Conservation (phyloP, 805 yeast genomes). For the Millerozyma miso region DNA sequence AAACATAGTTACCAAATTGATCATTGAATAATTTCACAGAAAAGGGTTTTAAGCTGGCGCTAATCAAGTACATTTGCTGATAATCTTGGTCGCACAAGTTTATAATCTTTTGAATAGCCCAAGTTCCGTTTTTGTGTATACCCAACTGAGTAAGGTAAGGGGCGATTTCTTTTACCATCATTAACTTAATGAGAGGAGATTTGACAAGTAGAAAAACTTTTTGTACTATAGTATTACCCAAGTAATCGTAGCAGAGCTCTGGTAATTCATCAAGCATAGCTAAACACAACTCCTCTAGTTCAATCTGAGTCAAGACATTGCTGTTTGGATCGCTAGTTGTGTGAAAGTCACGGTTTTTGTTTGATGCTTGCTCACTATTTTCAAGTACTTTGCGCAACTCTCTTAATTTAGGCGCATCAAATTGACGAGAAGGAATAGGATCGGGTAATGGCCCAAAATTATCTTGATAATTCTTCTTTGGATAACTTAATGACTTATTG, state of each 20-base stretch:
- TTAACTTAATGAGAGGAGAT: constrained; percentile 66
- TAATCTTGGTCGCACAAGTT: constrained; percentile 54
- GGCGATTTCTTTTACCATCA: constrained; percentile 72
- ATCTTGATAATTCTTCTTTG: constrained; percentile 46
- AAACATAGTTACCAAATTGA: constrained; percentile 94
- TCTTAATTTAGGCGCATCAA: constrained; percentile 83
- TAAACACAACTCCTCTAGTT: constrained; percentile 75
- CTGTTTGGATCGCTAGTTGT: constrained; percentile 8
- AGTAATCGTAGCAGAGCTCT: constrained; percentile 83
- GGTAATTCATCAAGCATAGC: constrained; percentile 88
- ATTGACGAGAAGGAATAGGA: constrained; percentile 61
- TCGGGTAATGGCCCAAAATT: constrained; percentile 77
- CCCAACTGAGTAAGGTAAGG: constrained; percentile 88
- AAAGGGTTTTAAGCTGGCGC: constrained; percentile 69
- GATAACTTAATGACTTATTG: constrained; percentile 24
- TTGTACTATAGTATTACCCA: constrained; percentile 95
- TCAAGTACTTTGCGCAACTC: constrained; percentile 69
- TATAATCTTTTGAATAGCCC: constrained; percentile 98
- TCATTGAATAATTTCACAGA: constrained; percentile 85
- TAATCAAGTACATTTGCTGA: constrained; percentile 55
- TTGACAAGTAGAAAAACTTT: constrained; percentile 70
- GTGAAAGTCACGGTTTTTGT: not conserved
- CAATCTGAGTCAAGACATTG: constrained; percentile 41
- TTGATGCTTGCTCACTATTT: constrained; percentile 22
- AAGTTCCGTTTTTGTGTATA: constrained; percentile 95